Percentiles rank a stretch among this genome's conserved stretches.
phyloP scores from a whole-genome alignment of 495 filamentous ascomycete species.

The Penicillium psychrofluorescens region DNA sequence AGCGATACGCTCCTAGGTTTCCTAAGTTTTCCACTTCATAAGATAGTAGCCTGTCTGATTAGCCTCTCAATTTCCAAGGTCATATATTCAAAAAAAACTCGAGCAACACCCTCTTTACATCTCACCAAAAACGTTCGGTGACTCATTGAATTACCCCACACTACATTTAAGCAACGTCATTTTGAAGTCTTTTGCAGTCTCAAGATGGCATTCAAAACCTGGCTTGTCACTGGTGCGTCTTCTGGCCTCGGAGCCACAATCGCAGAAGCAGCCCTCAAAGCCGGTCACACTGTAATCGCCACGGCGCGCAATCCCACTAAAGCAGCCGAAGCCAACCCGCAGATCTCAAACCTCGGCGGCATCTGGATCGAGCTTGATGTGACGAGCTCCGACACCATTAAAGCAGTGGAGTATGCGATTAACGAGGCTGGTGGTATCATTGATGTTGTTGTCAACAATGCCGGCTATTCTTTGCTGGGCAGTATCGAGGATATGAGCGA shows the following conservation, averaged over 20 bases:
- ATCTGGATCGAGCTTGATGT: conserved; percentile 34
- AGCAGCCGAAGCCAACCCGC: conserved; percentile 11
- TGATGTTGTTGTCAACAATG: conserved; percentile 26
- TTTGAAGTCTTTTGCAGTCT: neutral
- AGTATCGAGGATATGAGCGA: conserved; percentile 19
- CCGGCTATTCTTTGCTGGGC: conserved; percentile 19
- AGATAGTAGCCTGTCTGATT: neutral
- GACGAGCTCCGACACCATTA: conserved; percentile 20
- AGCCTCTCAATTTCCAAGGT: neutral
- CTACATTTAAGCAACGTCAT: neutral
- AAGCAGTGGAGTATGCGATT: conserved; percentile 9
- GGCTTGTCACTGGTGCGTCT: conserved; percentile 44
- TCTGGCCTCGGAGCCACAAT: conserved; percentile 42
- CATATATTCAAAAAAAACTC: too few relatives aligned
- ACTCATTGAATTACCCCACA: neutral
- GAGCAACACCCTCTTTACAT: too few relatives aligned
- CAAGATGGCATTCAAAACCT: conserved; percentile 7
- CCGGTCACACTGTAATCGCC: conserved; percentile 43
- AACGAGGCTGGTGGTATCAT: conserved; percentile 7
- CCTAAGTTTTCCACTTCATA: neutral
- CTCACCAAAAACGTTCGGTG: neutral
- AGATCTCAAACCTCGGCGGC: conserved; percentile 8
- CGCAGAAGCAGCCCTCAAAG: conserved; percentile 30
- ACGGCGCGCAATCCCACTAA: conserved; percentile 36
- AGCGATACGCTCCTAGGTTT: neutral